These are phyloP conservation scores for Ganoderma sp. DNA, from an alignment of 1,284 basidiomycete genomes.

Conservation along the genomic window DNA sequence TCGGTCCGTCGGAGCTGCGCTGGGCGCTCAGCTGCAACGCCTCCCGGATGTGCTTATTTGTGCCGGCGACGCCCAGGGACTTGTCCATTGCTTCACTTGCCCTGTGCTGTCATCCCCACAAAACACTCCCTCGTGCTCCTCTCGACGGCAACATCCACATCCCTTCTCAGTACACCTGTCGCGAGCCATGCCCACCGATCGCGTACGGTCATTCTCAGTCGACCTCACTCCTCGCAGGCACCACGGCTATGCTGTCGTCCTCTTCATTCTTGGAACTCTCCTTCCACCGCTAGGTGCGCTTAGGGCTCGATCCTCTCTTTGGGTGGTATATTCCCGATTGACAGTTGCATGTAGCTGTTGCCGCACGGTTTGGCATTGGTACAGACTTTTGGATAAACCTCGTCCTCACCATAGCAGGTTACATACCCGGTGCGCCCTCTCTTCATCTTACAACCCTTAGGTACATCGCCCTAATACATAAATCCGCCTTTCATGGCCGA, in stretches of 20 bases:
- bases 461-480: not conserved
- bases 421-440: constrained; percentile 74
- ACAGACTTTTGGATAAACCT: constrained; percentile 93
- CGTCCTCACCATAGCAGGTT: constrained; percentile 88
- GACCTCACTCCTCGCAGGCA: constrained; percentile 73
- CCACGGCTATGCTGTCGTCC: constrained; percentile 83
- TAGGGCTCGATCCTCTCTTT: constrained; percentile 4
- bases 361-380: constrained; percentile 93
- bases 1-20: not conserved
- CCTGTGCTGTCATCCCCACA: not conserved
- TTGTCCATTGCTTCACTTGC: not conserved
- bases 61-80: not conserved
- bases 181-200: constrained; percentile 31
- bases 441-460: constrained; percentile 13
- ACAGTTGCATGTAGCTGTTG: constrained; percentile 66
- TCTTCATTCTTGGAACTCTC: constrained; percentile 85
- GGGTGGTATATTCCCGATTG: constrained; percentile 13
- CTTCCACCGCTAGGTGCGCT: constrained; percentile 85
- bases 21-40: not conserved
- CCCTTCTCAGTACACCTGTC: constrained; percentile 2
- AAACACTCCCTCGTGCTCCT: not conserved
- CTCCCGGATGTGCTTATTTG: not conserved
- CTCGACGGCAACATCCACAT: not conserved
- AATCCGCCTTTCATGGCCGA: constrained; percentile 15
- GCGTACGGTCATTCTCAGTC: constrained; percentile 48